Evolutionary conservation across 1,284 basidiomycete species (phyloP), one percentile per base, ranked within the genome.

Genomic region (Microbotryum violaceum): DNA sequence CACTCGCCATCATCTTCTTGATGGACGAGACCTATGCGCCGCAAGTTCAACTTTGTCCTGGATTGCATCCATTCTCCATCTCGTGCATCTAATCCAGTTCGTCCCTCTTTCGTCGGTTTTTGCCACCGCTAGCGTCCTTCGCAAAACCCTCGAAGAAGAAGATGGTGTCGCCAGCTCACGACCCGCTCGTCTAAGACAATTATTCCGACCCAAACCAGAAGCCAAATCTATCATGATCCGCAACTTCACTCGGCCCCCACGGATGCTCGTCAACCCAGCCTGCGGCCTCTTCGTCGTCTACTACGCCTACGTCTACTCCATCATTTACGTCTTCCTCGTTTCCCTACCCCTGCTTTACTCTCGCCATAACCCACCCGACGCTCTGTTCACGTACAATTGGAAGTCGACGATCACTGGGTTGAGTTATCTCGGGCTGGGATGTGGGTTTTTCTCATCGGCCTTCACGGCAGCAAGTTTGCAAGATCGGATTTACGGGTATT

Each of bases 281-380:
- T 75, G 75, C 25, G 72, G 77, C 54, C 70, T 77, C 42, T 79
- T 79, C 60, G 21, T 54, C 21, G 55, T 45, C 7, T 64, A 80
- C 67, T 77, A 78, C 57, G 76, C 77, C 0, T 80, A 77, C 66
- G 72, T 77, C 54, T 80, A 79, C 61, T 9, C 37, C 42, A 70
- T 75, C 55, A 76, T 78, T 48, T 78, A 77, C 62, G 54, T 79
- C 20, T 77, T 77, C 61, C 72, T 79, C 51, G 74, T 79, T 33
- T 73, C 74, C 9, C 67, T 72, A 12, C 78, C 78, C 4, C 62
- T 80, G 1, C 65, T 79, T 27, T 80, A 76, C 58, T 65, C 72
- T 20, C 66, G 72, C 20, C 76, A 77, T 18, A 74, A 72, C 57
- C 57, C 62, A 9, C 65, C 65, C 1, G 67, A 63, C 0, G 69